Evolutionary conservation across 2,329 filamentous ascomycete genomes (phyloP).

Genomic region (Cladosporium phlei): DNA sequence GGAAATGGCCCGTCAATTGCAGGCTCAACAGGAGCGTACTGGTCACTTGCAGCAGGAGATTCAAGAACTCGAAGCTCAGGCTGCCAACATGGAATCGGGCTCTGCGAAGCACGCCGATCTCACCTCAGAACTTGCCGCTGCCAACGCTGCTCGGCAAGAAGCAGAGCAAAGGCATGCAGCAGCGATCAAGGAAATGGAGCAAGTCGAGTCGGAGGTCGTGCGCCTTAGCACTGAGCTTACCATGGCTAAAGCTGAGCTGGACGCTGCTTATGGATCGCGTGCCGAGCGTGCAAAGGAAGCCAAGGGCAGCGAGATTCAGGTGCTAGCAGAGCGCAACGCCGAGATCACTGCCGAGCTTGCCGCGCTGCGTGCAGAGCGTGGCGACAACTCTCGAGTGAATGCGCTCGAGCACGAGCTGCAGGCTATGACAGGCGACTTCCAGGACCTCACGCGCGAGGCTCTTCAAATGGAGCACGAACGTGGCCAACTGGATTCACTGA

Average conservation of each 20-base stretch:
- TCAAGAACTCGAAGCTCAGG: slow-evolving; percentile 30
- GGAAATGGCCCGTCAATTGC: slow-evolving; percentile 20
- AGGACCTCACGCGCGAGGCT: slow-evolving; percentile 63
- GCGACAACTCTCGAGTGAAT: slow-evolving; percentile 28
- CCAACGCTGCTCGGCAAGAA: slow-evolving; percentile 18
- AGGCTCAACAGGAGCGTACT: slow-evolving; percentile 32
- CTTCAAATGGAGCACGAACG: slow-evolving; percentile 69
- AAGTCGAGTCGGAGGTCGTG: slow-evolving; percentile 59
- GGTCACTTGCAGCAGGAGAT: slow-evolving; percentile 29
- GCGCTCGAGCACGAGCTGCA: slow-evolving; percentile 60
- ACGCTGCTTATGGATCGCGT: slow-evolving; percentile 83
- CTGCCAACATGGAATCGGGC: slow-evolving; percentile 30
- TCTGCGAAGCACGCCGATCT: slow-evolving; percentile 18
- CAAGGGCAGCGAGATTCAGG: slow-evolving; percentile 54
- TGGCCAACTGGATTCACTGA: slow-evolving; percentile 57
- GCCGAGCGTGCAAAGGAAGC: slow-evolving; percentile 64
- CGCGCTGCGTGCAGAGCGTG: slow-evolving; percentile 32
- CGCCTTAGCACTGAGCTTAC: slow-evolving; percentile 73
- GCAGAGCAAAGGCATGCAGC: slow-evolving; percentile 26
- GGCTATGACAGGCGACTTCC: slow-evolving; percentile 65
- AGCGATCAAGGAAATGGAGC: slow-evolving; percentile 30
- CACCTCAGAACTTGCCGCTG: slow-evolving; percentile 19
- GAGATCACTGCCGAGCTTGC: slow-evolving; percentile 41
- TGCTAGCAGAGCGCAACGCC: slow-evolving; percentile 33
- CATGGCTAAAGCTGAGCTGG: slow-evolving; percentile 85